Percentiles rank a stretch among this genome's conserved stretches.
Evolutionary conservation across 1,284 basidiomycete species (phyloP).

Genomic region (Amylostereum areolatum): DNA sequence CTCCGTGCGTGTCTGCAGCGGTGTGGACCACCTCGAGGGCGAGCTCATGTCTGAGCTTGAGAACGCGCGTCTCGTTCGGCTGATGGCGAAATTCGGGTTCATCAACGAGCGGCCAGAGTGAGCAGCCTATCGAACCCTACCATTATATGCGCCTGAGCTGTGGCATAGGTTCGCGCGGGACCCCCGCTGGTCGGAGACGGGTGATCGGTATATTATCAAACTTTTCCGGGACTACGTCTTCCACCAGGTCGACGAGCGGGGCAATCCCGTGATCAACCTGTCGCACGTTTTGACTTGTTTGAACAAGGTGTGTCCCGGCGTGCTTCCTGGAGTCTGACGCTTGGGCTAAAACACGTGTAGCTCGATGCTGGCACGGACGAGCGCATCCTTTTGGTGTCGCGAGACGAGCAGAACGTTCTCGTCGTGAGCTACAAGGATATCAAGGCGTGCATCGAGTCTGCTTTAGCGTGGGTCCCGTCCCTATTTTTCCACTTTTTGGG

Average conservation of each 20-base stretch:
- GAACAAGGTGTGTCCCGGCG: constrained; percentile 64
- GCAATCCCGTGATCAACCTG: constrained; percentile 86
- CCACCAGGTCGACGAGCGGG: constrained; percentile 91
- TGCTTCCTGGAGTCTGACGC: not conserved
- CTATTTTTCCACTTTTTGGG: not conserved
- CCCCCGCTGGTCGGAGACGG: constrained; percentile 95
- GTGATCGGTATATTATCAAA: constrained; percentile 97
- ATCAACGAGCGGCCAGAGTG: constrained; percentile 98
- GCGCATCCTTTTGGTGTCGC: constrained; percentile 87
- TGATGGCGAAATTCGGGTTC: constrained; percentile 94
- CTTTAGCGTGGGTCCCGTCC: constrained; percentile 57
- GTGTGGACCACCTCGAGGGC: constrained; percentile 77
- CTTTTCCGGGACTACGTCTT: constrained; percentile 98
- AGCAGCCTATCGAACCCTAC: constrained; percentile 18
- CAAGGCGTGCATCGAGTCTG: constrained; percentile 78
- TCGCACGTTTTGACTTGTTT: constrained; percentile 87
- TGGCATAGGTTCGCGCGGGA: constrained; percentile 82
- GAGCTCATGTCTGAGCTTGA: constrained; percentile 92
- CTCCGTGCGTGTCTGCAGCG: constrained; percentile 33
- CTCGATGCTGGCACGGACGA: constrained; percentile 93
- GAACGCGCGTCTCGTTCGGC: constrained; percentile 89
- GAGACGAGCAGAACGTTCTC: constrained; percentile 94
- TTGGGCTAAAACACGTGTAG: constrained; percentile 30
- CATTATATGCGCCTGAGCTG: not conserved
- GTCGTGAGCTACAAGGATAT: constrained; percentile 95